Evolutionary conservation across 257 asterid species (phyloP).

Genomic region (Parsonsia alboflavescens): DNA sequence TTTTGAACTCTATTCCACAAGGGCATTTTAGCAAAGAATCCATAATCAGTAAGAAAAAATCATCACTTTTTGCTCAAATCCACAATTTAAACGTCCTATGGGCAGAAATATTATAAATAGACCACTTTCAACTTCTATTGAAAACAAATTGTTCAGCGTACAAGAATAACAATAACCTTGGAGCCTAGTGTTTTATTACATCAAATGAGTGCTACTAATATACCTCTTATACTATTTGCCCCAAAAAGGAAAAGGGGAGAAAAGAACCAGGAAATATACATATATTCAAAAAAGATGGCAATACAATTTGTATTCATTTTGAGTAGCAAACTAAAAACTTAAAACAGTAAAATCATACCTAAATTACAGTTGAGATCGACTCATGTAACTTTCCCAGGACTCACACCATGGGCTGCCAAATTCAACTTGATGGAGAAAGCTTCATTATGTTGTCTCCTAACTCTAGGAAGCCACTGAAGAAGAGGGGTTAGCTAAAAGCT

Average conservation of each 20-base stretch:
- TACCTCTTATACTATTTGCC: slow-evolving; percentile 11
- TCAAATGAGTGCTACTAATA: slow-evolving; percentile 7
- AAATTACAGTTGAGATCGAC: slow-evolving; percentile 10
- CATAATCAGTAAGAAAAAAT: no score
- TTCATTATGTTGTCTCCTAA: neutral
- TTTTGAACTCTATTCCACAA: no score
- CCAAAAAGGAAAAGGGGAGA: slow-evolving; percentile 1
- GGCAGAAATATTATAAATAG: neutral
- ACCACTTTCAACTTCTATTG: neutral
- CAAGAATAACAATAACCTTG: neutral
- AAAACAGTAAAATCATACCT: neutral
- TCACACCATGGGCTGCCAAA: slow-evolving; percentile 12
- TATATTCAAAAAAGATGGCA: slow-evolving; percentile 9
- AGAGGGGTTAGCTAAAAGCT: slow-evolving; percentile 32
- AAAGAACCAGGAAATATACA: slow-evolving; percentile 9
- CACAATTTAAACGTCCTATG: no score
- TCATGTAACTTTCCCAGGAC: slow-evolving; percentile 3
- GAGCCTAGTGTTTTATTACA: slow-evolving; percentile 2
- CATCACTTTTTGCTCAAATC: no score
- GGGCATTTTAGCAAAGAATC: no score
- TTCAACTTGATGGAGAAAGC: slow-evolving; percentile 6
- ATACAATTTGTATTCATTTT: slow-evolving; percentile 5
- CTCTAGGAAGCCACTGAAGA: slow-evolving; percentile 28
- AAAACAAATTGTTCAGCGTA: neutral
- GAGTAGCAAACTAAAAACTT: neutral